Percentiles rank a stretch among this genome's conserved stretches.
These are phyloP conservation scores for Zychaea mexicana DNA, from an alignment of 371 early-diverging fungal species.

Conservation along the genomic window DNA sequence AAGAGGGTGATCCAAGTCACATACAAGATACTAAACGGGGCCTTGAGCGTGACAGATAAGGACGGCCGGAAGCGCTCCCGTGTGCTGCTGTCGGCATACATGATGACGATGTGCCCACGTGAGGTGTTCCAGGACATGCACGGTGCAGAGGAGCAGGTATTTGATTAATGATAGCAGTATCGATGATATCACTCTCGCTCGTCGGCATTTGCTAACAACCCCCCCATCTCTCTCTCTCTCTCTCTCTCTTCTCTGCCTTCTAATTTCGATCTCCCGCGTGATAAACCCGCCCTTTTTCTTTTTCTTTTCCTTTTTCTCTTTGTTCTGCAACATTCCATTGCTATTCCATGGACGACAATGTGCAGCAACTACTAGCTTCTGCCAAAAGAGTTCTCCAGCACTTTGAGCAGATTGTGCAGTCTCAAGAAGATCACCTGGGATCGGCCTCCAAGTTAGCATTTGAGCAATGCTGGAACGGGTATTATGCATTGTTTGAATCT, in stretches of 20 bases:
- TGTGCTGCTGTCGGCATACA: conserved; percentile 68
- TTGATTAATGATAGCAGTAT: too few species aligned
- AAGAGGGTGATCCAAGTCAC: conserved; percentile 35
- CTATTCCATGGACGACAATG: conserved; percentile 14
- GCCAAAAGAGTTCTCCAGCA: conserved; percentile 51
- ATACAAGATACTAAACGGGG: conserved; percentile 30
- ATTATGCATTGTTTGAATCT: conserved; percentile 62
- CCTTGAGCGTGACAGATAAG: conserved; percentile 27
- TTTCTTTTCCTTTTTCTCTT: conserved; percentile 8
- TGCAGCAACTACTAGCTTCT: conserved; percentile 37
- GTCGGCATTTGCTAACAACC: too few species aligned
- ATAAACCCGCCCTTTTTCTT: conserved; percentile 5
- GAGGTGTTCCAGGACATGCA: conserved; percentile 56
- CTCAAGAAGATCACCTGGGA: conserved; percentile 27
- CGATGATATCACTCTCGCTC: too few species aligned
- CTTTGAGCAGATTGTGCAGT: conserved; percentile 60
- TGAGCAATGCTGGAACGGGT: conserved; percentile 56
- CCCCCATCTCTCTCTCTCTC: too few species aligned
- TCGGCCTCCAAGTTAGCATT: conserved; percentile 36
- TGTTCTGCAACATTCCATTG: neutral
- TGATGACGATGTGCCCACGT: conserved; percentile 66
- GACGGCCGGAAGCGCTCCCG: conserved; percentile 52
- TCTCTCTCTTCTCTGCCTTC: too few species aligned
- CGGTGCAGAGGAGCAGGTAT: conserved; percentile 52
- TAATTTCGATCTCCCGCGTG: neutral